Conservation (phyloP, 2,329 filamentous ascomycete genomes). For the Aschersonia sp. region DNA sequence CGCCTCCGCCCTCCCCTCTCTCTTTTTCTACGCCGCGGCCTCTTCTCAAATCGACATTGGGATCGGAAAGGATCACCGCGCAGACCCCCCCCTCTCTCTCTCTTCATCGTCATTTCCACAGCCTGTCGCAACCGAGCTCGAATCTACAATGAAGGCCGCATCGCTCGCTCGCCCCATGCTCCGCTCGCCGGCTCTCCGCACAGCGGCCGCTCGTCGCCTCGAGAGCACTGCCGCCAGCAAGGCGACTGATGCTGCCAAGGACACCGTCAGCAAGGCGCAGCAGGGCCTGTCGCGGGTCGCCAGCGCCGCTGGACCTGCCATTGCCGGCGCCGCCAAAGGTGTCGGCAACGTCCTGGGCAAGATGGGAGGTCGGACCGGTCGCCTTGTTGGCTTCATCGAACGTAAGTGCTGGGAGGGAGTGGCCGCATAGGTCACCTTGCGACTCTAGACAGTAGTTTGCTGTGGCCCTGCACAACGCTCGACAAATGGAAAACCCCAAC, state of each 20-base stretch:
- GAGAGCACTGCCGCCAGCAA: conserved; percentile 37
- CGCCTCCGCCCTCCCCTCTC: too few species aligned
- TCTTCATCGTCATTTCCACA: too few species aligned
- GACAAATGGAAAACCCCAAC: background rate
- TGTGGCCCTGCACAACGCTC: too few species aligned
- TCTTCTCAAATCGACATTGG: too few species aligned
- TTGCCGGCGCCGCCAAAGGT: conserved; percentile 57
- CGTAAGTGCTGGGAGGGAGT: conserved; percentile 50
- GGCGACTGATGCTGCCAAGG: conserved; percentile 23
- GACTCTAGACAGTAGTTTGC: too few species aligned
- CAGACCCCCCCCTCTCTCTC: background rate
- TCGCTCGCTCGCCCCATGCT: conserved; percentile 27
- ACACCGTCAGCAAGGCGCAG: conserved; percentile 38
- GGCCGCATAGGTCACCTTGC: too few species aligned
- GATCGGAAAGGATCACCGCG: background rate
- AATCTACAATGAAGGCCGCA: conserved; percentile 13
- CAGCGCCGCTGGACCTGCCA: conserved; percentile 63
- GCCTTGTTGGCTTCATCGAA: conserved; percentile 66
- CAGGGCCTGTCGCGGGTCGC: conserved; percentile 73
- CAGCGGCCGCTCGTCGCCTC: conserved; percentile 37
- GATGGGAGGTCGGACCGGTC: conserved; percentile 73
- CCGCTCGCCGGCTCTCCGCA: conserved; percentile 30
- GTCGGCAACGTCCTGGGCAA: conserved; percentile 53
- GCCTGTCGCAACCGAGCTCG: background rate
- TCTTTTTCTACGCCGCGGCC: background rate